A percentile compares a stretch with the other conserved stretches of the same genome.
phyloP scores from a whole-genome alignment of 768 basidiomycete genomes.

The Floccularia luteovirens region DNA sequence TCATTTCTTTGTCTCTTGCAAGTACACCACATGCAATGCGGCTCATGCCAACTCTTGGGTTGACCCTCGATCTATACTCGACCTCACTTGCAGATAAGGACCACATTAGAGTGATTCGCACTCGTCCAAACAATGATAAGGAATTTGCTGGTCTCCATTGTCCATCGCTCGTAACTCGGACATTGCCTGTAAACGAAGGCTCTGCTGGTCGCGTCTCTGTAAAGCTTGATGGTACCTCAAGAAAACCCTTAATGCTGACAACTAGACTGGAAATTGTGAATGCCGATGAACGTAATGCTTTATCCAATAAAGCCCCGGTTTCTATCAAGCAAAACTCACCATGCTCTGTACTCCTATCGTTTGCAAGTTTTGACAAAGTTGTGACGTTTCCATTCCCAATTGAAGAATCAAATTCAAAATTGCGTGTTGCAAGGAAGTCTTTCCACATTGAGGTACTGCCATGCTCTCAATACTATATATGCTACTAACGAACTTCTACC shows the following conservation, averaged over 20 bases:
- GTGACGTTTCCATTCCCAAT: constrained; percentile 39
- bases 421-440: constrained; percentile 48
- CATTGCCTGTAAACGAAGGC: background rate
- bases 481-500: background rate
- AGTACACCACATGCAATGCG: constrained; percentile 9
- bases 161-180: background rate
- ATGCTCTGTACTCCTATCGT: constrained; percentile 19
- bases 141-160: constrained; percentile 10
- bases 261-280: constrained; percentile 14
- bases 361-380: constrained; percentile 16
- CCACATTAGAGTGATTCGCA: constrained; percentile 20
- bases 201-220: constrained; percentile 1
- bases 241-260: constrained; percentile 10
- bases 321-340: constrained; percentile 19
- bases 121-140: constrained; percentile 15
- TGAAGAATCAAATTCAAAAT: constrained; percentile 21
- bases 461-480: constrained; percentile 9
- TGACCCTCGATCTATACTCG: constrained; percentile 16
- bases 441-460: constrained; percentile 37
- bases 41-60: constrained; percentile 18
- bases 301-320: constrained; percentile 13
- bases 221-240: constrained; percentile 7
- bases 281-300: constrained; percentile 9
- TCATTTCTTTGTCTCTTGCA: constrained; percentile 20
- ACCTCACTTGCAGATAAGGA: constrained; percentile 16